Base-by-base conservation (phyloP, 2,329 filamentous ascomycete genomes). In the Fusarium miscanthi region DNA sequence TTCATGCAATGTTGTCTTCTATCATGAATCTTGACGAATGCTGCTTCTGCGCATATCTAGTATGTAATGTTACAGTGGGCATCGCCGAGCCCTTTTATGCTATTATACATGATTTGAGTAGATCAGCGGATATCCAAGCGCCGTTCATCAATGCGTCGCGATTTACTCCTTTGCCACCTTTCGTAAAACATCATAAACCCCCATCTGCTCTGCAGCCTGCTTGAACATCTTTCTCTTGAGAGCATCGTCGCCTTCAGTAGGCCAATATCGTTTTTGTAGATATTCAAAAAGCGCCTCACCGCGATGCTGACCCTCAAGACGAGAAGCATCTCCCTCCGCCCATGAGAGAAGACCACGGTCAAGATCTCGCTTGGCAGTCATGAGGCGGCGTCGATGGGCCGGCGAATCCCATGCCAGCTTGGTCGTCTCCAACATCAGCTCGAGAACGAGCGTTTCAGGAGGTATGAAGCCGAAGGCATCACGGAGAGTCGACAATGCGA, bases 391-490 rank as follows among this genome's bases (percentile, higher is more conserved):
- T 31, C 84, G 80, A 60, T 83, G 81, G 41, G 78, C 64, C 2
- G 83, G 79, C 25, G 81, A 83, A 40, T 85, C 83, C 80, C 82
- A 84, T 13, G 80, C 74, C 12, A 88, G 76, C 74, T 84, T 84
- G 8, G 82, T 83, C 3, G 84, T 85, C 57, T 82, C 83, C 33
- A 87, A 73, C 17, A 84, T 66, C 71, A 88, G 79, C 76, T 87
- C 86, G 31, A 88, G 77, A 35, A 83, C 83, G 58, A 87, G 80
- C 19, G 82, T 78, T 63, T 87, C 85, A 1, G 85, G 77, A 4
- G 85, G 84, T 8, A 81, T 68, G 72, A 85, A 87, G 33, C 79
- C 72, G 68, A 87, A 86, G 7, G 83, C 59, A 38, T 83, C 80
- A 45, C 81, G 81, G 31, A 88, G 79, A 25, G 82, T 80, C 31